Evolutionary conservation across 108 stramenopile species (phyloP).

Genomic region (Licmophora abbreviata): DNA sequence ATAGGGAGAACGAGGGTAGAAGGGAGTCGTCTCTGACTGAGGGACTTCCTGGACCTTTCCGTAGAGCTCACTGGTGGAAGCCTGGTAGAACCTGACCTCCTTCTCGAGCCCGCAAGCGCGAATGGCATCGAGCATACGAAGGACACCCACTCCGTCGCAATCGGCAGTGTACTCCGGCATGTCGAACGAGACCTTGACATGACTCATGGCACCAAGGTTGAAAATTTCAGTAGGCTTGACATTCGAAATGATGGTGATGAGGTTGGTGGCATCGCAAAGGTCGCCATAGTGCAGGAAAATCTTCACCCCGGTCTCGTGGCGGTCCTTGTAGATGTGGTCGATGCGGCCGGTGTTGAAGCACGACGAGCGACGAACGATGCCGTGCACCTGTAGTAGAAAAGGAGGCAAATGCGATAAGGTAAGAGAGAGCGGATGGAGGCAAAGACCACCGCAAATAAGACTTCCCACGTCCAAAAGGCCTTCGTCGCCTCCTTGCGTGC

Average conservation of each 20-base stretch:
- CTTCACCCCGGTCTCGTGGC: conserved; percentile 91
- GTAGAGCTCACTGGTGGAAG: conserved; percentile 96
- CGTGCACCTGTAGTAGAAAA: conserved; percentile 69
- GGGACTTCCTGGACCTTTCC: conserved; percentile 98
- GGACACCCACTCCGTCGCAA: conserved; percentile 95
- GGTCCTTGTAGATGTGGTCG: conserved; percentile 96
- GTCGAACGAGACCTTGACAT: conserved; percentile 98
- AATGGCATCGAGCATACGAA: conserved; percentile 98
- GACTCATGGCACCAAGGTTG: conserved; percentile 99
- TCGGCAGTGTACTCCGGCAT: conserved; percentile 99
- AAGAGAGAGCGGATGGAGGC: background rate
- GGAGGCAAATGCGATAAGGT: background rate
- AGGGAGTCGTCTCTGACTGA: conserved; percentile 97
- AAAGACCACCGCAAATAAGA: conserved; percentile 2
- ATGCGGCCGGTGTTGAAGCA: conserved; percentile 99
- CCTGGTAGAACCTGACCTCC: conserved; percentile 88
- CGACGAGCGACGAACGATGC: conserved; percentile 96
- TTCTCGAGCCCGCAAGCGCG: conserved; percentile 87
- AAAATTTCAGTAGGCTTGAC: conserved; percentile 93
- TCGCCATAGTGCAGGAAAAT: conserved; percentile 98
- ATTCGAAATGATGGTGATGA: conserved; percentile 85
- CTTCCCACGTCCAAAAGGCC: background rate
- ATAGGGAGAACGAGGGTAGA: conserved; percentile 99
- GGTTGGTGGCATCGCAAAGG: conserved; percentile 96
- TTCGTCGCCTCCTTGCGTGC: too few relatives aligned